phyloP scores from a whole-genome alignment of 129 eudicot species.

The Tagetes patula region DNA sequence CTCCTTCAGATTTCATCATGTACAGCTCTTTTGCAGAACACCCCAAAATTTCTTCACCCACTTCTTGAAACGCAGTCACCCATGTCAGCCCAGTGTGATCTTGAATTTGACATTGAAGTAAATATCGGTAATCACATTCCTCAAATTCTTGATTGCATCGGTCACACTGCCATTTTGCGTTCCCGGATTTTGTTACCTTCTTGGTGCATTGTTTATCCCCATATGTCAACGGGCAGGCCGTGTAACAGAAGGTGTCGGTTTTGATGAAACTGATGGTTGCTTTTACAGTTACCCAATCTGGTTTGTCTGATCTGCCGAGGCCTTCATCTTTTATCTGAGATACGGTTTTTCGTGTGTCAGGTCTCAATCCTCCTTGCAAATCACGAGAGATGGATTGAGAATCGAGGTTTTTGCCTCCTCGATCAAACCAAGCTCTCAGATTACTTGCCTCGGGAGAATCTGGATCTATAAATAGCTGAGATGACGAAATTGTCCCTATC shows the following conservation, averaged over 20 bases:
- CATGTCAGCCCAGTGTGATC: constrained; percentile 88
- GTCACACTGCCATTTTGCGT: constrained; percentile 81
- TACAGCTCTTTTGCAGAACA: constrained; percentile 72
- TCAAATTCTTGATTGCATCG: constrained; percentile 87
- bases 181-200: constrained; percentile 76
- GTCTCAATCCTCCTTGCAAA: constrained; percentile 58
- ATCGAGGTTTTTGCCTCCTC: constrained; percentile 54
- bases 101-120: constrained; percentile 84
- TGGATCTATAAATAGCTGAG: constrained; percentile 86
- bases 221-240: constrained; percentile 79
- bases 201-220: constrained; percentile 82
- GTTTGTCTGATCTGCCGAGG: constrained; percentile 84
- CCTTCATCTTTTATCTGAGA: constrained; percentile 89
- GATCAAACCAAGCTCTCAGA: constrained; percentile 66
- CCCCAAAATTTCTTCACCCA: constrained; percentile 86
- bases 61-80: constrained; percentile 93
- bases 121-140: constrained; percentile 88
- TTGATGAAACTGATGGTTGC: constrained; percentile 66
- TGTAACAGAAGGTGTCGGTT: constrained; percentile 79
- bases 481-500: constrained; percentile 76
- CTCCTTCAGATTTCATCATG: constrained; percentile 48
- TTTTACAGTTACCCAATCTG: constrained; percentile 89
- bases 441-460: constrained; percentile 63
- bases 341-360: constrained; percentile 64
- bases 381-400: constrained; percentile 86